Base-by-base conservation (phyloP, 148 eudicot species). In the Salicornia ramosissima region DNA sequence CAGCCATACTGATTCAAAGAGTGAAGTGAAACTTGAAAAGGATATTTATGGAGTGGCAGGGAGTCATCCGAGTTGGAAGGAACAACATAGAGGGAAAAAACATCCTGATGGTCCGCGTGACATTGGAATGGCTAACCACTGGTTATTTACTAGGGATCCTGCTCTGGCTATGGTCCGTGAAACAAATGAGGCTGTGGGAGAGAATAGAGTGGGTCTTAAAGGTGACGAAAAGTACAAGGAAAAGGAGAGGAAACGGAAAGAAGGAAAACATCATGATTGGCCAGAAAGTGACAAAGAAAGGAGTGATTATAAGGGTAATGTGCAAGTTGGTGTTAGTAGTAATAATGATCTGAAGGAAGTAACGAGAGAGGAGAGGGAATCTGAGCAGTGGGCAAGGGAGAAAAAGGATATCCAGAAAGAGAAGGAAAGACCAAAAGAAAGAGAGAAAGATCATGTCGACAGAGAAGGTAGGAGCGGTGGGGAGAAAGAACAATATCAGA, bases 231-330 rank as follows among this genome's bases (percentile, higher is more conserved):
- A 83, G 61, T 80, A 78, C 75, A 94, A 87, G 75, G 97, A 90
- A 63, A 90, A 83, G 80, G 97, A 94, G 46, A 83, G 91, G 80
- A 94, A 89, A 64, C 78, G 88, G 78, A 91, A 91, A 81, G 99
- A 94, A 29, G 84, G 82, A 67, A 94, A 94, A 76, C 90, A 88
- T 63, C 82, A 86, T 68, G 97, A 91, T 28, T 87, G 89, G 93
- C 87, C 83, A 10, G 92, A 85, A 33, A 80, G 77, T 69, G 92
- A 88, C 53, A 88, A 90, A 80, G 90, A 88, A 28, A 84, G 82
- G 79, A 84, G 56, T 82, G 98, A 94, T 72, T 68, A 85, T 14
- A 82, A 87, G 76, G 81, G 65, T 80, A 84, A 57, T 78, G 71
- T 79, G 81, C 87, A 73, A 74, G 68, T 74, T 25, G 88, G 83